phyloP scores from a whole-genome alignment of 768 basidiomycete species.

The Hericium alpestre region DNA sequence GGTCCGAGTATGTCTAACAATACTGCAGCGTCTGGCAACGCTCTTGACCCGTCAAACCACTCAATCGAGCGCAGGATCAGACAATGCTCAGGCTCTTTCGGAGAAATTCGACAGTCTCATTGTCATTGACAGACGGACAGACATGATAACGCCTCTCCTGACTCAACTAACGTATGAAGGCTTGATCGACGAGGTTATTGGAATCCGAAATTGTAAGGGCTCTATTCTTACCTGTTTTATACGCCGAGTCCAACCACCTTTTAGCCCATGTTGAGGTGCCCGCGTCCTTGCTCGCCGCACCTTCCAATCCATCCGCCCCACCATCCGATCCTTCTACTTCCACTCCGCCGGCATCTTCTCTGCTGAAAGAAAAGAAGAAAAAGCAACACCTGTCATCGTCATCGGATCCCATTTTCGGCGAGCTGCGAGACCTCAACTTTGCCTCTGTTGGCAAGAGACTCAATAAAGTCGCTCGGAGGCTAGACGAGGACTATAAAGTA shows the following conservation, averaged over 20 bases:
- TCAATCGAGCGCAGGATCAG: slow-evolving; percentile 28
- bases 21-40: slow-evolving; percentile 57
- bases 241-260: slow-evolving; percentile 2
- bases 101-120: slow-evolving; percentile 77
- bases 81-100: slow-evolving; percentile 34
- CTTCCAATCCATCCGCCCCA: slow-evolving; percentile 26
- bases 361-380: slow-evolving; percentile 76
- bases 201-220: slow-evolving; percentile 75
- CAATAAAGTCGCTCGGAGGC: slow-evolving; percentile 67
- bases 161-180: slow-evolving; percentile 97
- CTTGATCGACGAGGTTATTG: slow-evolving; percentile 84
- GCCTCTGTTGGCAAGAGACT: slow-evolving; percentile 76
- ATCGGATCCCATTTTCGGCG: slow-evolving; percentile 71
- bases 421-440: slow-evolving; percentile 88
- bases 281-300: slow-evolving; percentile 52
- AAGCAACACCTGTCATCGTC: slow-evolving; percentile 75
- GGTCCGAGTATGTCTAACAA: slow-evolving; percentile 1
- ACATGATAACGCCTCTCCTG: slow-evolving; percentile 91
- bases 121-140: slow-evolving; percentile 80
- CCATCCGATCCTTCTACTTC: slow-evolving; percentile 28
- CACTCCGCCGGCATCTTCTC: slow-evolving; percentile 33
- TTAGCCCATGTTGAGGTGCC: slow-evolving; percentile 77
- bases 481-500: slow-evolving; percentile 92
- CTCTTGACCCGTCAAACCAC: slow-evolving; percentile 55
- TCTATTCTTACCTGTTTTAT: background rate